Percentiles rank a stretch among this genome's conserved stretches.
Conservation (phyloP, 176 grass and related monocot genomes). For the Microstegium vimineum region DNA sequence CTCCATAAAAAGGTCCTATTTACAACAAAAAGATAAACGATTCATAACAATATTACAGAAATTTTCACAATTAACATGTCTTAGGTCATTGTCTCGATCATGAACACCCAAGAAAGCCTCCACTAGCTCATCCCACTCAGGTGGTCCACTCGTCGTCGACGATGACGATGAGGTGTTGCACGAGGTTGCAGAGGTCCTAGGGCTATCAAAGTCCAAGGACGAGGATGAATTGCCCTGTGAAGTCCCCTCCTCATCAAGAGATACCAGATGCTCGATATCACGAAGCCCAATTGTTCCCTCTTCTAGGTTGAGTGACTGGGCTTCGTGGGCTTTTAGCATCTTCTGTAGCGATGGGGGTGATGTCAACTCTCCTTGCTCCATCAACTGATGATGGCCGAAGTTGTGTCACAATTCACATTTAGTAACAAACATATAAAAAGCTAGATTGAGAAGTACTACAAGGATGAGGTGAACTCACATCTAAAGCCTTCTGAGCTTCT, state of each 20-base stretch:
- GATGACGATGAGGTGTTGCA: background rate
- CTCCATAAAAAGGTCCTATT: background rate
- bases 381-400: constrained; percentile 2
- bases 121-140: constrained; percentile 20
- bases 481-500: constrained; percentile 47
- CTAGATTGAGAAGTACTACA: background rate
- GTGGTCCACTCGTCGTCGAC: background rate
- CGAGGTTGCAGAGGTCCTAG: background rate
- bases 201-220: background rate
- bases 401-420: background rate
- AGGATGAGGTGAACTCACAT: constrained; percentile 17
- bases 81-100: background rate
- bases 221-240: background rate
- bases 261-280: background rate
- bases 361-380: constrained; percentile 12
- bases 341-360: constrained; percentile 8
- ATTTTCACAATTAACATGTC: background rate
- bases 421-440: too few species aligned
- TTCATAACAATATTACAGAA: background rate
- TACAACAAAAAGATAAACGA: background rate
- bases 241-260: background rate
- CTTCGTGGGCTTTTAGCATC: background rate
- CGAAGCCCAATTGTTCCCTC: background rate
- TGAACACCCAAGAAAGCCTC: background rate
- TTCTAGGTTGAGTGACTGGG: background rate